Percentiles rank a stretch among this genome's conserved stretches.
phyloP scores from a whole-genome alignment of 768 basidiomycete species.

The Amanita muscaria region DNA sequence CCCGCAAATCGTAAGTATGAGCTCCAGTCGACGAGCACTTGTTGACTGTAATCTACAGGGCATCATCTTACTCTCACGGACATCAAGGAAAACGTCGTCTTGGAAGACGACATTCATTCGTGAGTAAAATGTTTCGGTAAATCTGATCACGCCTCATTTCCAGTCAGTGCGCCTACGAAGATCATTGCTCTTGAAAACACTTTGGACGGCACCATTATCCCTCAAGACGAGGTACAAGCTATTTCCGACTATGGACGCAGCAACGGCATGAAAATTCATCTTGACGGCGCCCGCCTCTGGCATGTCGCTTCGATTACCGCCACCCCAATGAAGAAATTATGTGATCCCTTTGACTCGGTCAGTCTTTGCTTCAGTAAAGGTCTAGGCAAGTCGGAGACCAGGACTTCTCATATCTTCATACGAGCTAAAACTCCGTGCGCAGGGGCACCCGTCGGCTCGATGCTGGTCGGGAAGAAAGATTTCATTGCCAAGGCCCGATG shows the following conservation, averaged over 20 bases:
- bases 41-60: constrained; percentile 28
- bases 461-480: constrained; percentile 72
- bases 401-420: neutral
- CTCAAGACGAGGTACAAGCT: constrained; percentile 77
- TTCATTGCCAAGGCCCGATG: constrained; percentile 78
- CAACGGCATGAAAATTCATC: constrained; percentile 72
- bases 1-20: constrained; percentile 48
- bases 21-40: neutral
- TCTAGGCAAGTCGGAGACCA: constrained; percentile 46
- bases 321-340: constrained; percentile 62
- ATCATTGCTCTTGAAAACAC: constrained; percentile 91
- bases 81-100: constrained; percentile 54
- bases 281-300: constrained; percentile 94
- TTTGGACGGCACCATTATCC: constrained; percentile 84
- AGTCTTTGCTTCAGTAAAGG: constrained; percentile 98
- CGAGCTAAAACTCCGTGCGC: neutral
- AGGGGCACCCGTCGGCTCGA: constrained; percentile 81
- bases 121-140: constrained; percentile 20
- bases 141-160: neutral
- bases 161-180: constrained; percentile 70
- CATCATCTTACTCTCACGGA: constrained; percentile 78
- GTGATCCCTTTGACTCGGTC: constrained; percentile 85
- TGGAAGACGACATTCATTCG: constrained; percentile 60
- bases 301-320: constrained; percentile 76
- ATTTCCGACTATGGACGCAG: constrained; percentile 72